A percentile compares a stretch with the other conserved stretches of the same genome.
phyloP scores from a whole-genome alignment of 2,329 filamentous ascomycete genomes.

The Claviceps sorghi region DNA sequence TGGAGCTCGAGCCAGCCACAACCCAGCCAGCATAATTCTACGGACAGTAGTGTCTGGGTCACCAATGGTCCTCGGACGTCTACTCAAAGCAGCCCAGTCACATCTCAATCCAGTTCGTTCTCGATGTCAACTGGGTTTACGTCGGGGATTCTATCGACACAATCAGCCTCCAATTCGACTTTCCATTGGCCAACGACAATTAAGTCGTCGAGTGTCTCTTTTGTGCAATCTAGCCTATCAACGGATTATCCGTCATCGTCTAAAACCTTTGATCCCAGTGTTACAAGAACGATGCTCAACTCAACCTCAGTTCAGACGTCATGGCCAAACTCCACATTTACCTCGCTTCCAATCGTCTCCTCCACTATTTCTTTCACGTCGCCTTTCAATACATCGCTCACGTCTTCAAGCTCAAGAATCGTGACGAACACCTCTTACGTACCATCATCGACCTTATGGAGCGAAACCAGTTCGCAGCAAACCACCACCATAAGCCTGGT shows the following conservation, averaged over 20 bases:
- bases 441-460: not conserved
- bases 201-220: not conserved
- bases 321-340: conserved; percentile 1
- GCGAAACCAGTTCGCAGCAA: not conserved
- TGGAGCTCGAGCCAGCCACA: not conserved
- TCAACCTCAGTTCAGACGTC: not conserved
- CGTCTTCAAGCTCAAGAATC: not conserved
- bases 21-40: not conserved
- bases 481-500: not conserved
- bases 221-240: not conserved
- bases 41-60: not conserved
- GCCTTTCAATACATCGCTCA: not conserved
- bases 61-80: not conserved
- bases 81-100: not conserved
- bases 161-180: conserved; percentile 1
- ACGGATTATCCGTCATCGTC: not conserved
- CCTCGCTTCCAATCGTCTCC: not conserved
- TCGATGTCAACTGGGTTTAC: not conserved
- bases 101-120: conserved; percentile 1
- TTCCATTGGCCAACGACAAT: not conserved
- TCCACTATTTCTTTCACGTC: not conserved
- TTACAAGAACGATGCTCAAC: not conserved
- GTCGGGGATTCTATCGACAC: not conserved
- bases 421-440: not conserved
- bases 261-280: not conserved